A percentile compares a stretch with the other conserved stretches of the same genome.
These are phyloP conservation scores for Globisporangium emineosum DNA, from an alignment of 352 stramenopile genomes.

Conservation along the genomic window DNA sequence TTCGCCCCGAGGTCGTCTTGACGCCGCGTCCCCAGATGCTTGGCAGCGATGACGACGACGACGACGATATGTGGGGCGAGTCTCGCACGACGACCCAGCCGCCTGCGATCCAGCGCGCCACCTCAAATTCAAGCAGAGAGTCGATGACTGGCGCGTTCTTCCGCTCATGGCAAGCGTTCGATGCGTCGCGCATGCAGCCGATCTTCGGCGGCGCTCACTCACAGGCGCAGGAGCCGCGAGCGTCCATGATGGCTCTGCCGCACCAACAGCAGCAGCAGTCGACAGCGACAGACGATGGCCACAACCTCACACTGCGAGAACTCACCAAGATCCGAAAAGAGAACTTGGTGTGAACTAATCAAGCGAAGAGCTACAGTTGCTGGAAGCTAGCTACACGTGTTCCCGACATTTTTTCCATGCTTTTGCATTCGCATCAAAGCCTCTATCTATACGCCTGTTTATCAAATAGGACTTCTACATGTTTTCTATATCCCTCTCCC, in stretches of 20 bases:
- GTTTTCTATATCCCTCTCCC: neutral
- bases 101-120: slow-evolving; percentile 28
- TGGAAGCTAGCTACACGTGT: no score
- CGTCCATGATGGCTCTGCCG: slow-evolving; percentile 11
- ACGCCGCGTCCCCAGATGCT: slow-evolving; percentile 71
- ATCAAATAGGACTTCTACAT: neutral
- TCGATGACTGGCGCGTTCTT: slow-evolving; percentile 64
- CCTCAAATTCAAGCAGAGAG: slow-evolving; percentile 32
- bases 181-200: slow-evolving; percentile 76
- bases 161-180: slow-evolving; percentile 76
- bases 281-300: slow-evolving; percentile 11
- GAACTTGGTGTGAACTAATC: slow-evolving; percentile 37
- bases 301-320: slow-evolving; percentile 12
- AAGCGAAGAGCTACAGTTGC: no score
- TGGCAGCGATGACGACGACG: slow-evolving; percentile 50
- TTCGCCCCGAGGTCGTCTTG: slow-evolving; percentile 38
- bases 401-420: neutral
- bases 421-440: neutral
- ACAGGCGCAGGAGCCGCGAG: slow-evolving; percentile 11
- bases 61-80: slow-evolving; percentile 18
- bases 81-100: slow-evolving; percentile 11
- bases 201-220: slow-evolving; percentile 67
- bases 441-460: slow-evolving; percentile 9
- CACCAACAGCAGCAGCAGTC: slow-evolving; percentile 19
- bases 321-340: slow-evolving; percentile 44